Evolutionary conservation across 345 rosid species (phyloP), one percentile per base, ranked within the genome.

Genomic region (Eucalyptus pauciflora): DNA sequence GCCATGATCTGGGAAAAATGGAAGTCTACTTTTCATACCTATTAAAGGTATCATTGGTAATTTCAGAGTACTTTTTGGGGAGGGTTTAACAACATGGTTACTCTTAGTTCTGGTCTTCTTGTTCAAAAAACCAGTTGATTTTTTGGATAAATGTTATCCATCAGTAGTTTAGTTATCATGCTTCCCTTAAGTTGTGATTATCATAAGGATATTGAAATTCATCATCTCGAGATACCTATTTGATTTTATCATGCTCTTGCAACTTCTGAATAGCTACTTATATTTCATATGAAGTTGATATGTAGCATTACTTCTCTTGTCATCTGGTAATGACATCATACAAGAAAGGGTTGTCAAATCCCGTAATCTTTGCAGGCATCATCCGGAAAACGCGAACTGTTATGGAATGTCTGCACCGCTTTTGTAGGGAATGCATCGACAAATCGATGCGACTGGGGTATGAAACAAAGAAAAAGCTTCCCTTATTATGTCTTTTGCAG

Each of bases 381-480:
- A 97, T 97, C 91, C 95, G 91, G 97, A 97, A 96, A 92, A 97
- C 99, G 86, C 90, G 99, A 88, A 96, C 99, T 88, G 98, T 96
- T 51, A 97, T 97, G 99, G 99, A 93, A 89, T 97, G 99, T 90
- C 95, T 97, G 87, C 99, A 97, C 90, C 96, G 99, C 31, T 97
- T 97, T 92, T 97, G 99, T 90, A 92, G 96, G 91, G 99, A 96
- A 91, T 97, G 99, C 94, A 97, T 97, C 89, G 98, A 97, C 93
- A 97, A 97, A 93, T 94, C 99, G 86, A 97, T 97, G 97, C 94
- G 99, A 93, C 86, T 96, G 89, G 99, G 99, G 99, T 97, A 95
- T 91, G 95, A 79, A 56, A 71, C 45, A 86, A 85, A 81, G 25
- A 45, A 60, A 76, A 76, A 37, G 45, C 85, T 76, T 41, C 48